Percentiles rank a stretch among this genome's conserved stretches.
phyloP scores from a whole-genome alignment of 192 early-diverging fungal genomes.

The Dissophora ornata region DNA sequence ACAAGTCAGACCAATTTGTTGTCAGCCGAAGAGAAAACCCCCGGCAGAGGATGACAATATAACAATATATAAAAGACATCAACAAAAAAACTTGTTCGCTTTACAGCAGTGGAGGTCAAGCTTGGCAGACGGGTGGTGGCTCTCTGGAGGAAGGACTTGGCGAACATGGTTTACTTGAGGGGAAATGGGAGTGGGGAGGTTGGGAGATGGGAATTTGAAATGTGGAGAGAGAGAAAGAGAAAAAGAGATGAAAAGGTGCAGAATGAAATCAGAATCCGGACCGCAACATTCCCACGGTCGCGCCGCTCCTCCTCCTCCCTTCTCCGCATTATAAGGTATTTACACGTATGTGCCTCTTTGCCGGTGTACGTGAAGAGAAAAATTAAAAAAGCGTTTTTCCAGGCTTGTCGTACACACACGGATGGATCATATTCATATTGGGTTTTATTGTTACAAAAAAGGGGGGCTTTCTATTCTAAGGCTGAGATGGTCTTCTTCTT shows the following conservation, averaged over 20 bases:
- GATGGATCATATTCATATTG: too few relatives aligned
- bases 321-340: too few relatives aligned
- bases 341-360: too few relatives aligned
- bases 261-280: background rate
- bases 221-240: conserved; percentile 3
- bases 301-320: too few relatives aligned
- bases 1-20: background rate
- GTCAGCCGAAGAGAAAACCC: background rate
- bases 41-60: too few relatives aligned
- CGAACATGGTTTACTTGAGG: conserved; percentile 30
- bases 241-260: background rate
- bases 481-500: background rate
- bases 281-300: conserved; percentile 17
- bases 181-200: background rate
- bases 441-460: too few relatives aligned
- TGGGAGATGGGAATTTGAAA: background rate
- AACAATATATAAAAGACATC: too few relatives aligned
- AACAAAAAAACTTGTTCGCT: too few relatives aligned
- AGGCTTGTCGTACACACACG: too few relatives aligned
- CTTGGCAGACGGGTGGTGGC: conserved; percentile 40
- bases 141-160: conserved; percentile 52
- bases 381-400: too few relatives aligned
- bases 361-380: too few relatives aligned
- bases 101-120: conserved; percentile 47
- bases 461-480: too few relatives aligned